phyloP scores from a whole-genome alignment of 208 protist genomes.

The Endotrypanum monterogeii region DNA sequence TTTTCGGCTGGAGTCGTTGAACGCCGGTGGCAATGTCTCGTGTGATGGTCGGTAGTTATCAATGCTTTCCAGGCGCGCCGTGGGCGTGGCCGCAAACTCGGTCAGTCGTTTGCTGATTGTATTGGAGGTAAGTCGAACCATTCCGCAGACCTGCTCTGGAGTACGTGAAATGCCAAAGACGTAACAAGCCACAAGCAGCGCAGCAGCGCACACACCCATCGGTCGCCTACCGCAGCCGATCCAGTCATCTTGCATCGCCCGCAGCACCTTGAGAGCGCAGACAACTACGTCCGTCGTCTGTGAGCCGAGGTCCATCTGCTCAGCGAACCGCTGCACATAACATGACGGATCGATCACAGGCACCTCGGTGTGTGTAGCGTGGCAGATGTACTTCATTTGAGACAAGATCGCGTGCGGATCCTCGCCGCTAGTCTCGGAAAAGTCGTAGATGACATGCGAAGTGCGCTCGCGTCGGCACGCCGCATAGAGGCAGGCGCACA shows the following conservation, averaged over 20 bases:
- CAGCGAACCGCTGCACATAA: conserved; percentile 85
- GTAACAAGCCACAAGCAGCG: conserved; percentile 87
- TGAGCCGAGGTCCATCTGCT: conserved; percentile 83
- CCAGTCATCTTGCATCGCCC: conserved; percentile 92
- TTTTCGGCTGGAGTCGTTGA: conserved; percentile 47
- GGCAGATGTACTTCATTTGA: conserved; percentile 78
- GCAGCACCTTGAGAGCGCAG: conserved; percentile 87
- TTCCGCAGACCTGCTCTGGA: conserved; percentile 85
- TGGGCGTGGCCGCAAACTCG: conserved; percentile 85
- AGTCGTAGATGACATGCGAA: conserved; percentile 92
- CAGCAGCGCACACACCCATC: conserved; percentile 88
- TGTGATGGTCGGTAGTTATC: conserved; percentile 73
- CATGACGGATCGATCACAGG: conserved; percentile 88
- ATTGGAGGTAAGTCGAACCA: conserved; percentile 80
- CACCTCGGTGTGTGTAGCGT: conserved; percentile 78
- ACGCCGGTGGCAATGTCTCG: conserved; percentile 74
- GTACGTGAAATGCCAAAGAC: conserved; percentile 80
- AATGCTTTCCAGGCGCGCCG: conserved; percentile 70
- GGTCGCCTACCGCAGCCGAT: conserved; percentile 88
- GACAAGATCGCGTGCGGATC: conserved; percentile 67
- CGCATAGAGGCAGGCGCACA: conserved; percentile 89
- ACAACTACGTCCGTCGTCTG: conserved; percentile 69
- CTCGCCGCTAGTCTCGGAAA: conserved; percentile 59
- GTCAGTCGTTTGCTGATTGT: conserved; percentile 81
- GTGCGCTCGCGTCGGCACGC: conserved; percentile 80